Percentiles rank a stretch among this genome's conserved stretches.
phyloP scores from a whole-genome alignment of 805 yeast genomes.

The Kluyveromyces aestuarii region DNA sequence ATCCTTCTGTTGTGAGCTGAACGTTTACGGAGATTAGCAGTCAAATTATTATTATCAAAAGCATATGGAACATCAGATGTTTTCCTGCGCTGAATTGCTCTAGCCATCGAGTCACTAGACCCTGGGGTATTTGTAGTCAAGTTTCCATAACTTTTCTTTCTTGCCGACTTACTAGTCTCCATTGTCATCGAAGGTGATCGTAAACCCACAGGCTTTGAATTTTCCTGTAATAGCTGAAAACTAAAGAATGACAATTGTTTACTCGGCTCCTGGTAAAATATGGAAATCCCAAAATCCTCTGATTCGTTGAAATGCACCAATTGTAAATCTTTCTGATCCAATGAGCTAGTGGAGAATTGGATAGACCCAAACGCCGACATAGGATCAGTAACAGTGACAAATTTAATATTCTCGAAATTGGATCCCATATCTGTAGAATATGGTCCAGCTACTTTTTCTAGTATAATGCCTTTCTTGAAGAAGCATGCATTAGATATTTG shows the following conservation, averaged over 20 bases:
- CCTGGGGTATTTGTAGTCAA: neutral
- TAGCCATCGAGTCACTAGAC: neutral
- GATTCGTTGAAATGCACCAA: conserved; percentile 19
- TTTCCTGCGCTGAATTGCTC: neutral
- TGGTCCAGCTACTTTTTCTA: conserved; percentile 38
- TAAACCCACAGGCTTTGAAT: neutral
- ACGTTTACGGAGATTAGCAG: conserved; percentile 11
- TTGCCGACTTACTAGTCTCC: neutral
- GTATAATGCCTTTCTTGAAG: conserved; percentile 57
- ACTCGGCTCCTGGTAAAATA: conserved; percentile 14
- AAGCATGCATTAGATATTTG: conserved; percentile 49
- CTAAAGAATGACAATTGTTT: conserved; percentile 3
- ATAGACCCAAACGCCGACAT: conserved; percentile 63
- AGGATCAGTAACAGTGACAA: conserved; percentile 68
- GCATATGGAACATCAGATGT: conserved; percentile 2
- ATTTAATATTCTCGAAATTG: conserved; percentile 25
- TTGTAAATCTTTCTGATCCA: conserved; percentile 8
- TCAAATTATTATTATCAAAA: conserved; percentile 2
- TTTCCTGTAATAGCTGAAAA: neutral
- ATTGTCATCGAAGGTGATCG: neutral
- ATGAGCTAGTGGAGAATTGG: conserved; percentile 45
- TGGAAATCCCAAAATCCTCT: conserved; percentile 12
- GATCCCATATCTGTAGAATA: conserved; percentile 7
- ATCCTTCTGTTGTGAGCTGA: conserved; percentile 18
- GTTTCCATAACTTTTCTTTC: conserved; percentile 2